These are phyloP conservation scores for Pseudocercospora musae DNA, from an alignment of 2,329 filamentous ascomycete species.

Conservation along the genomic window DNA sequence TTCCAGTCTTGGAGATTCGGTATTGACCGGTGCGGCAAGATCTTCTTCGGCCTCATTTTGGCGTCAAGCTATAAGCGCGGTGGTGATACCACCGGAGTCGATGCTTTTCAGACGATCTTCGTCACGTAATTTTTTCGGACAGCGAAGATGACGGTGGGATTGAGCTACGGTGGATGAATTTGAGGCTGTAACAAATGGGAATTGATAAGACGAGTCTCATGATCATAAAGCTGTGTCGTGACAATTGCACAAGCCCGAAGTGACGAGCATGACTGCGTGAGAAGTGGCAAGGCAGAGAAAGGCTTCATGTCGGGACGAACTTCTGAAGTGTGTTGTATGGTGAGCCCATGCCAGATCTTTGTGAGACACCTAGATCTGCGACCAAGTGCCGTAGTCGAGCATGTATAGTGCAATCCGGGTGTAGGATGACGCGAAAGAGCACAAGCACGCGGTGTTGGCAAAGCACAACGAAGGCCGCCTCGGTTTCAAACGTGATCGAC, in stretches of 20 bases:
- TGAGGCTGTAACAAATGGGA: not conserved
- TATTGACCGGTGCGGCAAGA: not conserved
- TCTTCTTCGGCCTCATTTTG: not conserved
- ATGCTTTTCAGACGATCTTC: not conserved
- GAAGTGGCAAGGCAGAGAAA: not conserved
- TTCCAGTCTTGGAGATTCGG: not conserved
- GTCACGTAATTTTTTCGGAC: not conserved
- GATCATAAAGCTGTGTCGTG: not conserved
- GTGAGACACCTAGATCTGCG: not conserved
- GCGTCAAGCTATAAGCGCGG: not conserved
- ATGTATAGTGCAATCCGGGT: not conserved
- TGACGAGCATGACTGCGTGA: not conserved
- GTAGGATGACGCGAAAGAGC: not conserved
- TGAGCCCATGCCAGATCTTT: not conserved
- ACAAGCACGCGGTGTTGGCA: not conserved
- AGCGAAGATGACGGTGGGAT: not conserved
- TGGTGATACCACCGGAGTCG: not conserved
- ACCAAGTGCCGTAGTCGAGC: not conserved
- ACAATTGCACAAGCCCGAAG: not conserved
- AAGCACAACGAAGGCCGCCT: not conserved
- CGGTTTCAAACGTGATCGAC: not conserved
- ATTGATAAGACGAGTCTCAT: not conserved
- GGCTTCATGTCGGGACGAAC: not conserved
- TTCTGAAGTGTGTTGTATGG: not conserved
- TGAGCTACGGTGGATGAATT: not conserved